Percentiles rank a stretch among this genome's conserved stretches.
Evolutionary conservation across 345 rosid species (phyloP).

Genomic region (Brassica incana): DNA sequence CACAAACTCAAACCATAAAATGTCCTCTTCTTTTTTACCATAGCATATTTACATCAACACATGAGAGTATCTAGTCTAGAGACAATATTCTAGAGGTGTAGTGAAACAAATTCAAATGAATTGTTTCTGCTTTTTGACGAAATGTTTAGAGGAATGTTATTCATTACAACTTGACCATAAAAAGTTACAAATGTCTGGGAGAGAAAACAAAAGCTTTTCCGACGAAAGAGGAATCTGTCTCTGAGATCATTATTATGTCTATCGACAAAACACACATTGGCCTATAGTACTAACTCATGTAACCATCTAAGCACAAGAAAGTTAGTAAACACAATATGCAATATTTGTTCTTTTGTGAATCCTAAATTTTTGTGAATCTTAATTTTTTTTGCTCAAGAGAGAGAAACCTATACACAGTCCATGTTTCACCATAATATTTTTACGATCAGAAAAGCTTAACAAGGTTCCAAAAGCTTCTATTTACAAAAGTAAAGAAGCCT

Average conservation of each 20-base stretch:
- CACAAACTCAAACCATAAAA: neutral
- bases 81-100: neutral
- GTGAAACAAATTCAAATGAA: conserved; percentile 8
- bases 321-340: neutral
- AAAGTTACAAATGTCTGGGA: conserved; percentile 29
- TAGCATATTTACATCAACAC: conserved; percentile 6
- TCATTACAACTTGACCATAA: conserved; percentile 28
- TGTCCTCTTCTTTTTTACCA: neutral
- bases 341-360: neutral
- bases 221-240: conserved; percentile 37
- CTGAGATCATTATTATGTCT: conserved; percentile 32
- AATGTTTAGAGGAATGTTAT: conserved; percentile 28
- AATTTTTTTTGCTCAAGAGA: neutral
- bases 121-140: conserved; percentile 32
- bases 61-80: neutral
- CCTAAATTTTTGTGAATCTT: neutral
- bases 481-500: neutral
- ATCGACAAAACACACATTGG: conserved; percentile 2
- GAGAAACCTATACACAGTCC: neutral
- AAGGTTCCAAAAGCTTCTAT: neutral
- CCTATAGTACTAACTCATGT: neutral
- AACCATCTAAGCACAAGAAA: neutral
- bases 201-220: conserved; percentile 18
- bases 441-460: neutral
- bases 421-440: neutral